These are phyloP conservation scores for Diplodia scrobiculata DNA, from an alignment of 2,329 filamentous ascomycete genomes.

Conservation along the genomic window DNA sequence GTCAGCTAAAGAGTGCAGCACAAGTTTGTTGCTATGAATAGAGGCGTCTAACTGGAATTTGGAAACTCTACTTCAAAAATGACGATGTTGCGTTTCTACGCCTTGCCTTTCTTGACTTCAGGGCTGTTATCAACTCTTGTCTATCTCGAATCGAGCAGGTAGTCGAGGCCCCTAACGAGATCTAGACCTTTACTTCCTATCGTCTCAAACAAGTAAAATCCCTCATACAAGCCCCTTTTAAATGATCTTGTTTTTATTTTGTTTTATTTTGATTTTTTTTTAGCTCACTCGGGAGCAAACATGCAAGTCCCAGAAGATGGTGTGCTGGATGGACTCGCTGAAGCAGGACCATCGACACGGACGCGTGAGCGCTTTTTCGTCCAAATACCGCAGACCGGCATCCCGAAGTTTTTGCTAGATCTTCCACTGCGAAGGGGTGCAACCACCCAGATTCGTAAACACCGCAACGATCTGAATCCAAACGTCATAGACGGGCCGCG, in stretches of 20 bases:
- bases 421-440: neutral
- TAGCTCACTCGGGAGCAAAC: neutral
- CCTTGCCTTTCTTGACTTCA: too few relatives aligned
- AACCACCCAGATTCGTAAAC: neutral
- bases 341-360: neutral
- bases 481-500: neutral
- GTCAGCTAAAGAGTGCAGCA: too few relatives aligned
- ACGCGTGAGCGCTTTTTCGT: neutral
- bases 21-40: too few relatives aligned
- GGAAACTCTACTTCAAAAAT: too few relatives aligned
- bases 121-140: neutral
- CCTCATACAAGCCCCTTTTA: neutral
- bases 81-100: too few relatives aligned
- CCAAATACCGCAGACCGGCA: fast-evolving
- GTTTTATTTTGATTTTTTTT: too few relatives aligned
- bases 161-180: neutral
- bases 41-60: too few relatives aligned
- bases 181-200: neutral
- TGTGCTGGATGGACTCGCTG: neutral
- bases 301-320: neutral
- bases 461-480: conserved; percentile 16
- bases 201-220: neutral
- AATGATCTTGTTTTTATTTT: too few relatives aligned
- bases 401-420: conserved; percentile 12
- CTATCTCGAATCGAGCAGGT: neutral